Conservation (phyloP, 495 filamentous ascomycete genomes). For the Talaromyces ruber region DNA sequence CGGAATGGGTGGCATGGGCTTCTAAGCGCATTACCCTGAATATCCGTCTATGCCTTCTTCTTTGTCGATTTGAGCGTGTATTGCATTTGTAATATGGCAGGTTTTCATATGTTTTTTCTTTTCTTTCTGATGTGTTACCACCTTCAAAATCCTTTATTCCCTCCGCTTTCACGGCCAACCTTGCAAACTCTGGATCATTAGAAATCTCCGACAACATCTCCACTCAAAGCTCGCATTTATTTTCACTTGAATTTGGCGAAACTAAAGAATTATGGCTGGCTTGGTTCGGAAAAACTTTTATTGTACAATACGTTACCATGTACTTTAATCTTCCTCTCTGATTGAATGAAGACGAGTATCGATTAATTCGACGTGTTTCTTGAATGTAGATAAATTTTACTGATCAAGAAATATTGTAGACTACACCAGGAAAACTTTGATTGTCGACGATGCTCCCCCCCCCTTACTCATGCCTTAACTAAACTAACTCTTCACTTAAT, state of each 20-base stretch:
- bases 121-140: constrained; percentile 7
- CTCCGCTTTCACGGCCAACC: neutral
- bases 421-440: no score
- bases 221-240: constrained; percentile 3
- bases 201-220: constrained; percentile 5
- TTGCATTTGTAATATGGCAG: constrained; percentile 9
- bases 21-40: constrained; percentile 18
- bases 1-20: constrained; percentile 57
- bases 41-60: neutral
- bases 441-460: no score
- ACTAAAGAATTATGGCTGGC: neutral
- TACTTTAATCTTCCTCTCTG: constrained; percentile 3
- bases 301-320: constrained; percentile 3
- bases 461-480: no score
- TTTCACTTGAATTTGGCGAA: neutral
- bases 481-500: no score
- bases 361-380: neutral
- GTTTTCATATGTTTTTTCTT: neutral
- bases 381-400: neutral
- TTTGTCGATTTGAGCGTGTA: constrained; percentile 8
- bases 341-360: neutral
- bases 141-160: neutral
- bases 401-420: no score
- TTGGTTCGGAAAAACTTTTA: neutral
- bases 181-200: neutral